Percentiles rank a stretch among this genome's conserved stretches.
Evolutionary conservation across 805 yeast genomes (phyloP).

Genomic region (Saccharomyces kudriavzevii): DNA sequence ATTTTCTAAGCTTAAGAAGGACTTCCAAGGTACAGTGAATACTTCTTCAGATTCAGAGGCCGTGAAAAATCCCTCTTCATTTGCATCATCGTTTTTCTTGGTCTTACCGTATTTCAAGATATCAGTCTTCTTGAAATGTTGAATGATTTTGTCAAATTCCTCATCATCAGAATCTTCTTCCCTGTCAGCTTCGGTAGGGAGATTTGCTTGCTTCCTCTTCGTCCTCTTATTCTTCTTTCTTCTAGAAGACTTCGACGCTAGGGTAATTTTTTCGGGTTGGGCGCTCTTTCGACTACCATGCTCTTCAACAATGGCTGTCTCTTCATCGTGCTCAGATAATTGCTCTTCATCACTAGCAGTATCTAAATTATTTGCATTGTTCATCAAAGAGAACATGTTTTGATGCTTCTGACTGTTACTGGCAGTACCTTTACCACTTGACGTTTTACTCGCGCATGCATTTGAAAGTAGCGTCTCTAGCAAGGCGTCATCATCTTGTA

Average conservation of each 20-base stretch:
- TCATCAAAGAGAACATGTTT: conserved; percentile 26
- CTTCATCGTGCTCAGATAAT: conserved; percentile 6
- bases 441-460: conserved; percentile 1
- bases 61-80: conserved; percentile 36
- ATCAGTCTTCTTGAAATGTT: conserved; percentile 33
- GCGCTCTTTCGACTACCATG: conserved; percentile 1
- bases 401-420: conserved; percentile 2
- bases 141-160: conserved; percentile 49
- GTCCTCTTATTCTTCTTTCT: conserved; percentile 20
- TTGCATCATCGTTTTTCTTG: conserved; percentile 16
- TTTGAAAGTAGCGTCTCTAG: conserved; percentile 16
- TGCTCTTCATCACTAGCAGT: conserved; percentile 8
- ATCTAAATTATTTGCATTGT: conserved; percentile 14
- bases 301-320: conserved; percentile 7
- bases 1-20: conserved; percentile 20
- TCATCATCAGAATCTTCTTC: conserved; percentile 39
- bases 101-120: conserved; percentile 10
- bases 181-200: conserved; percentile 9
- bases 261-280: conserved; percentile 3
- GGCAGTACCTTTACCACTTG: conserved; percentile 1
- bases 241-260: conserved; percentile 16
- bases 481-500: conserved; percentile 27
- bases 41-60: conserved; percentile 28
- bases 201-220: conserved; percentile 17
- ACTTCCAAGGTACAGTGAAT: not conserved